These are phyloP conservation scores for Anisogramma anomala DNA, from an alignment of 2,329 filamentous ascomycete species.

Conservation along the genomic window DNA sequence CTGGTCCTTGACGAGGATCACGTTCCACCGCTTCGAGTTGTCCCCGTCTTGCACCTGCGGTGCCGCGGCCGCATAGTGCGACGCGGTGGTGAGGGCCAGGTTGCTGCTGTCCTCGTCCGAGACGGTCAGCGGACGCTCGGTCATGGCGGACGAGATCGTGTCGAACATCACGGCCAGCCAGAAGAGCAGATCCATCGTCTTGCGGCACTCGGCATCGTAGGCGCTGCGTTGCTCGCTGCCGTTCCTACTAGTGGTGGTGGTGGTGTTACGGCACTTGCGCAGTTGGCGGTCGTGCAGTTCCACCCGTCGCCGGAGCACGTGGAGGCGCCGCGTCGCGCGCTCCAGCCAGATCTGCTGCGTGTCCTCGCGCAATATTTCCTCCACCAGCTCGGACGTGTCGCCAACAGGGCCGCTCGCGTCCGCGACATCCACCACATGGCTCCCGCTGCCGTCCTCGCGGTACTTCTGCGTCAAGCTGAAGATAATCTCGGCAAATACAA, in stretches of 20 bases:
- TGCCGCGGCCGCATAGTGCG: slow-evolving; percentile 1
- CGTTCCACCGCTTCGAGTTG: slow-evolving; percentile 7
- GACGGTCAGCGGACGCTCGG: slow-evolving; percentile 27
- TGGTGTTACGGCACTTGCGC: too few species aligned
- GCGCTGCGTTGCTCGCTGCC: background rate
- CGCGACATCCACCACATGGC: background rate
- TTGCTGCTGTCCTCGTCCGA: slow-evolving; percentile 27
- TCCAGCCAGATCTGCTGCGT: slow-evolving; percentile 11
- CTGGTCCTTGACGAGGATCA: slow-evolving; percentile 9
- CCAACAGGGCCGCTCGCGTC: slow-evolving; percentile 2
- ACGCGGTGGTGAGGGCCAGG: background rate
- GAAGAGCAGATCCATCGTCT: slow-evolving; percentile 42
- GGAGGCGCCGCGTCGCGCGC: slow-evolving; percentile 8
- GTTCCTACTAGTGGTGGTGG: too few species aligned
- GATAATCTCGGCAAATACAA: slow-evolving; percentile 28
- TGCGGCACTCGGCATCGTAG: slow-evolving; percentile 19
- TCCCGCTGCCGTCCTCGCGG: background rate
- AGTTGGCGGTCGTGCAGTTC: slow-evolving; percentile 7
- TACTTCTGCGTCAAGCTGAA: slow-evolving; percentile 27
- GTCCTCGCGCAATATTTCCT: slow-evolving; percentile 9
- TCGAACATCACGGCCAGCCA: slow-evolving; percentile 31
- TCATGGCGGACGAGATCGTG: slow-evolving; percentile 29
- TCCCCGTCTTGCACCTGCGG: too few species aligned
- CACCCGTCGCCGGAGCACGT: slow-evolving; percentile 7
- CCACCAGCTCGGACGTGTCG: slow-evolving; percentile 4